Percentiles rank a stretch among this genome's conserved stretches.
phyloP scores from a whole-genome alignment of 1,139 yeast genomes.

The Debaryomycetaceae sp. region DNA sequence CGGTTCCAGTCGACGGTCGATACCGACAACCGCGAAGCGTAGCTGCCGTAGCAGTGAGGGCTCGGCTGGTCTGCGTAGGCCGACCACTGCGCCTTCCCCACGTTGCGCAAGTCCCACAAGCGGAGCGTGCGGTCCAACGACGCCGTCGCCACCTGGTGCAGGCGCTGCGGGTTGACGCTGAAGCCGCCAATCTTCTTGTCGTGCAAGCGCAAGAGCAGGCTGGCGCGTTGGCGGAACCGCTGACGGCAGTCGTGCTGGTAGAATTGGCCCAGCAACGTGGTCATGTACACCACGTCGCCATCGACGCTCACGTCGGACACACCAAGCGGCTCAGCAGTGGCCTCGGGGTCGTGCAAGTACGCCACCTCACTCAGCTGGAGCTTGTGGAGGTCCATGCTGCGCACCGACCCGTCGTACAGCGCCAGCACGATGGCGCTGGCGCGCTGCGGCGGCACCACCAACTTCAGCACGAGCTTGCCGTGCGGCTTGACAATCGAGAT shows the following conservation, averaged over 20 bases:
- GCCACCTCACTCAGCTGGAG: conserved; percentile 56
- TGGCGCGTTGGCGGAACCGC: conserved; percentile 24
- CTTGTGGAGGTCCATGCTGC: conserved; percentile 63
- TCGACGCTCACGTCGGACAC: conserved; percentile 56
- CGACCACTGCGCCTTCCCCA: conserved; percentile 36
- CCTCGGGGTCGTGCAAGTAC: conserved; percentile 48
- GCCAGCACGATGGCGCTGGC: conserved; percentile 59
- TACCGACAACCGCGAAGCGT: conserved; percentile 69
- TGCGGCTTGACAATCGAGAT: conserved; percentile 63
- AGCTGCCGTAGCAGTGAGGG: conserved; percentile 59
- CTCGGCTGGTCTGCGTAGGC: conserved; percentile 34
- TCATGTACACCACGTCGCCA: conserved; percentile 55
- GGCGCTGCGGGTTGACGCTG: conserved; percentile 60
- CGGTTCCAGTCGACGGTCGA: conserved; percentile 85
- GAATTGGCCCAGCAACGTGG: conserved; percentile 78
- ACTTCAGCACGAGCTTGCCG: conserved; percentile 65
- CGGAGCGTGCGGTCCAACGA: conserved; percentile 81
- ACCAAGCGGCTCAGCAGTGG: conserved; percentile 42
- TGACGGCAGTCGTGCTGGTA: conserved; percentile 64
- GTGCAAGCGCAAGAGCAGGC: conserved; percentile 54
- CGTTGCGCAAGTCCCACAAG: conserved; percentile 77
- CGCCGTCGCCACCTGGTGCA: conserved; percentile 71
- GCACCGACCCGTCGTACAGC: conserved; percentile 83
- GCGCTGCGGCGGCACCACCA: conserved; percentile 47
- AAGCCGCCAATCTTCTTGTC: conserved; percentile 93